These are phyloP conservation scores for Pichia sp. DNA, from an alignment of 1,139 yeast species.

Conservation along the genomic window DNA sequence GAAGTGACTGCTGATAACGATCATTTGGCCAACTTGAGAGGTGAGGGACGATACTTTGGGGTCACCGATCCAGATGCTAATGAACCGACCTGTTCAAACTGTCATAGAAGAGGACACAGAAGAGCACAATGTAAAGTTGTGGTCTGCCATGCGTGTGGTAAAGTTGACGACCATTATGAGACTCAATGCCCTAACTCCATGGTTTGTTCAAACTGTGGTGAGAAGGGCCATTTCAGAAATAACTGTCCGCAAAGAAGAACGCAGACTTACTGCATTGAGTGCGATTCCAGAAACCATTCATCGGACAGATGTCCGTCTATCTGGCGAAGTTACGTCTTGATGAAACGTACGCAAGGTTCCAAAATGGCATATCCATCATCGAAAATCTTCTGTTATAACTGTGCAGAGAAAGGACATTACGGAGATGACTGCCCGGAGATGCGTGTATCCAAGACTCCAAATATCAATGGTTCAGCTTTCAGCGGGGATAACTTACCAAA, in stretches of 20 bases:
- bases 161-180: conserved; percentile 77
- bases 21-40: conserved; percentile 62
- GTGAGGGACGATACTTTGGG: conserved; percentile 87
- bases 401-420: conserved; percentile 69
- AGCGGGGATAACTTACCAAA: conserved; percentile 66
- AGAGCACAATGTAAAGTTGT: conserved; percentile 77
- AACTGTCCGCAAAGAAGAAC: conserved; percentile 60
- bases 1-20: conserved; percentile 70
- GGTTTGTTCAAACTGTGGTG: conserved; percentile 81
- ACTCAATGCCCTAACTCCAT: conserved; percentile 81
- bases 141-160: conserved; percentile 86
- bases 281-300: conserved; percentile 67
- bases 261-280: conserved; percentile 61
- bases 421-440: conserved; percentile 74
- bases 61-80: conserved; percentile 38
- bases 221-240: conserved; percentile 67
- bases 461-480: conserved; percentile 68
- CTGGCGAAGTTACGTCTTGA: conserved; percentile 71
- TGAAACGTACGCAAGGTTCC: conserved; percentile 16
- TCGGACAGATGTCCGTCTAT: conserved; percentile 78
- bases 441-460: conserved; percentile 62
- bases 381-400: conserved; percentile 68
- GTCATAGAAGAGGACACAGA: conserved; percentile 79
- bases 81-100: conserved; percentile 73
- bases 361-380: conserved; percentile 32